Percentiles rank a stretch among this genome's conserved stretches.
phyloP scores from a whole-genome alignment of 257 asterid species.

The Solanum etuberosum region DNA sequence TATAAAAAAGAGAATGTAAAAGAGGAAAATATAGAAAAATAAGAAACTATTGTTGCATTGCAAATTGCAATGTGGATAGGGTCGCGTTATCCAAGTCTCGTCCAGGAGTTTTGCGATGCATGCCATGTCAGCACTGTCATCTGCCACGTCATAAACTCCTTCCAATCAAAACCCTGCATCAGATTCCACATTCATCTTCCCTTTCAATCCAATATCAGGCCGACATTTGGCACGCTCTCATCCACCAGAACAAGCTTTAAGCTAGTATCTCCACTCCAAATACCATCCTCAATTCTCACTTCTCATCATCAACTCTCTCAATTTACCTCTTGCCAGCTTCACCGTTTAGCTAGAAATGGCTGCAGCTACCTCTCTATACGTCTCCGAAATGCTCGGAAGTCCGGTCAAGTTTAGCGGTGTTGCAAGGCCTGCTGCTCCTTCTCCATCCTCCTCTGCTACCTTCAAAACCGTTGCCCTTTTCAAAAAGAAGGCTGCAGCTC shows the following conservation, averaged over 20 bases:
- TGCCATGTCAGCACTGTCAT: conserved; percentile 38
- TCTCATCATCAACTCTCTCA: not conserved
- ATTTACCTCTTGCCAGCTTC: not conserved
- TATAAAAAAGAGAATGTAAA: not conserved
- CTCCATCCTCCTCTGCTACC: conserved; percentile 40
- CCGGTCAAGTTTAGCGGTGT: conserved; percentile 41
- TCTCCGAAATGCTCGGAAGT: conserved; percentile 68
- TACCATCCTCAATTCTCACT: not conserved
- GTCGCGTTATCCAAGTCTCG: conserved; percentile 28
- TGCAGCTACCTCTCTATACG: conserved; percentile 51
- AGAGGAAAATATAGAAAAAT: not conserved
- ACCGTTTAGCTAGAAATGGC: conserved; percentile 35
- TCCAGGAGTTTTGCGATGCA: conserved; percentile 5
- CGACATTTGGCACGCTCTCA: conserved; percentile 39
- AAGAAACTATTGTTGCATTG: not conserved
- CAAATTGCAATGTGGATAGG: conserved; percentile 4
- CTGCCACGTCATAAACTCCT: conserved; percentile 24
- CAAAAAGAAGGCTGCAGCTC: conserved; percentile 49
- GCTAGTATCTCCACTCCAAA: conserved; percentile 2
- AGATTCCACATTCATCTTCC: conserved; percentile 41
- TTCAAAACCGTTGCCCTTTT: conserved; percentile 77
- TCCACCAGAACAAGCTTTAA: conserved; percentile 54
- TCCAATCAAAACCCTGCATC: conserved; percentile 33
- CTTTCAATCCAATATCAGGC: conserved; percentile 4
- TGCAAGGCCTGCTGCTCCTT: conserved; percentile 53